phyloP scores from a whole-genome alignment of 2,329 filamentous ascomycete genomes.

The Xylaria sp. region DNA sequence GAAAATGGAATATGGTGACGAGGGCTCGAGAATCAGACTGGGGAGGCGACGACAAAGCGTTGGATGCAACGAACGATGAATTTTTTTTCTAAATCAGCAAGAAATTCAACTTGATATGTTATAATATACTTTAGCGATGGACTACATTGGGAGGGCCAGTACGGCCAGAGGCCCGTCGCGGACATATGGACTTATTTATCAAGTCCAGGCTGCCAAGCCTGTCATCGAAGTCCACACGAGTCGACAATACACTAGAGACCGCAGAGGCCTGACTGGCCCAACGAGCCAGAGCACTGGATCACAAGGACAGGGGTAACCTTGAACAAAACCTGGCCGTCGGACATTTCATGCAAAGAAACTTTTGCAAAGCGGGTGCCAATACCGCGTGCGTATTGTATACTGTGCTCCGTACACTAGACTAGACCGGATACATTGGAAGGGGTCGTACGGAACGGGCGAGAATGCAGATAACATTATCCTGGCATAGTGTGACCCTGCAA shows the following conservation, averaged over 20 bases:
- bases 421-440: constrained; percentile 8
- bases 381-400: constrained; percentile 2
- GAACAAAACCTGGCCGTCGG: constrained; percentile 28
- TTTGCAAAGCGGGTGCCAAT: constrained; percentile 15
- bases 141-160: constrained; percentile 14
- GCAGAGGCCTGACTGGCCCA: constrained; percentile 17
- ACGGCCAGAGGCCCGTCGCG: constrained; percentile 12
- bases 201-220: constrained; percentile 22
- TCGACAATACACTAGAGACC: neutral
- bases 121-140: constrained; percentile 16
- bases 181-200: constrained; percentile 32
- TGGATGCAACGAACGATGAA: neutral
- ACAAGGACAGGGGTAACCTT: constrained; percentile 28
- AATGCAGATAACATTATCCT: constrained; percentile 24
- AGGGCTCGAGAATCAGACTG: neutral
- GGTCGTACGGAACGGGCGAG: neutral
- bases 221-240: constrained; percentile 1
- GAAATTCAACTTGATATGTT: constrained; percentile 3
- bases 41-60: neutral
- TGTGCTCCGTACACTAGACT: constrained; percentile 10
- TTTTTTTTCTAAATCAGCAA: neutral
- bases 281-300: constrained; percentile 31
- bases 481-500: neutral
- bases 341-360: constrained; percentile 31
- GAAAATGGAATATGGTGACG: constrained; percentile 1